Base-by-base conservation (phyloP, 495 filamentous ascomycete species). In the Neurospora tetraspora region DNA sequence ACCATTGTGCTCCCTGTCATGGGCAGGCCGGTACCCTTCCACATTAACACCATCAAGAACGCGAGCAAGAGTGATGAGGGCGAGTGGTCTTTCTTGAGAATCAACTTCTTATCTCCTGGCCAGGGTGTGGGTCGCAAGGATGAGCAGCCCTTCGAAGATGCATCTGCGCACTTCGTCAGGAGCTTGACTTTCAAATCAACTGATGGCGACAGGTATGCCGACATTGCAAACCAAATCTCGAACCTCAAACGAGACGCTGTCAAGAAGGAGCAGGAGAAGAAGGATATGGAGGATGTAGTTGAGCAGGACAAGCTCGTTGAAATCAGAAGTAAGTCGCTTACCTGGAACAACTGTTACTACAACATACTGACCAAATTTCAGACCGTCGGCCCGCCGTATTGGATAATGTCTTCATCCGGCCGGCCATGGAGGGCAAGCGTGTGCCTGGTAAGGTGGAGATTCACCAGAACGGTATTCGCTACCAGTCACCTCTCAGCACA, bases 201-300 rank as follows among this genome's bases (percentile, higher is more conserved):
- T 72, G 93, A 98, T 77, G 90, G 92, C 68, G 89, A 92, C 68
- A 89, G 96, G 47, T 92, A 98, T 79, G 90, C 93, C 23, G 91
- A 93, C 72, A 94, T 99, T 71, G 91, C 93, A 7, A 90, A 91
- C 31, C 91, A 95, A 76, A 97, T 99, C 72, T 93, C 92, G 4
- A 93, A 97, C 72, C 91, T 99, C 79, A 95, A 97, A 81, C 97
- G 96, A 81, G 91, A 92, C 75, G 89, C 93, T 4, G 87, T 93
- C 42, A 93, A 96, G 77, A 90, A 91, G 74, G 96, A 98, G 79
- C 94, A 98, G 78, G 96, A 99, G 81, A 97, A 97, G 86, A 99
- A 99, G 81, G 94, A 99, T 76, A 90, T 99, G 91, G 96, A 98
- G 79, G 96, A 98, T 85, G 96, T 99, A n/a, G 94, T 99, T 5